A percentile compares a stretch with the other conserved stretches of the same genome.
Conservation (phyloP, 139 green algal species). For the Nannochloris sp. region DNA sequence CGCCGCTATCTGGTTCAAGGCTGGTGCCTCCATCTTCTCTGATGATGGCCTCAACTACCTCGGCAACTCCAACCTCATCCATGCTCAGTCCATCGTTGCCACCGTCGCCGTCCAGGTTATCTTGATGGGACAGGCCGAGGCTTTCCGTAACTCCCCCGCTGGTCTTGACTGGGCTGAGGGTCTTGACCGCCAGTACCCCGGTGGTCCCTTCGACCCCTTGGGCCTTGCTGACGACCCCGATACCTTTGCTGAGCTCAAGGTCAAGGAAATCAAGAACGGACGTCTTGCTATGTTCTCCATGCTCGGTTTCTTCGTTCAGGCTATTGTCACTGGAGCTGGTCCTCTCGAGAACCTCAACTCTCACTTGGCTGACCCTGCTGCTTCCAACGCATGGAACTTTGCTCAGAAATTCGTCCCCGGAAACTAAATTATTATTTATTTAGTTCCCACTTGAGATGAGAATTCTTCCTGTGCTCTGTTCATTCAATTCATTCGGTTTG, state of each 20-base stretch:
- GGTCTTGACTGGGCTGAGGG: constrained; percentile 39
- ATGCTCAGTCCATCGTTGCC: constrained; percentile 92
- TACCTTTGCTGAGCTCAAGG: constrained; percentile 57
- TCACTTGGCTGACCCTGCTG: constrained; percentile 69
- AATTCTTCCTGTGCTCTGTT: too few relatives aligned
- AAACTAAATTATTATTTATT: too few relatives aligned
- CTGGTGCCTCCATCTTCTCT: constrained; percentile 86
- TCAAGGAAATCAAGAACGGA: constrained; percentile 76
- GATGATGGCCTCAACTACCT: constrained; percentile 85
- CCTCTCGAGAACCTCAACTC: constrained; percentile 64
- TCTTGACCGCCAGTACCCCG: constrained; percentile 59
- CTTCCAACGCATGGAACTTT: constrained; percentile 64
- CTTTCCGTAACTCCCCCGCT: constrained; percentile 49
- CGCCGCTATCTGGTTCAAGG: constrained; percentile 92
- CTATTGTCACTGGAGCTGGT: constrained; percentile 53
- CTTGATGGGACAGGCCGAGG: constrained; percentile 50
- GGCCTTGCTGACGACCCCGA: constrained; percentile 73
- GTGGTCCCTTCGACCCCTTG: constrained; percentile 62
- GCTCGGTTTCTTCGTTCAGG: constrained; percentile 52
- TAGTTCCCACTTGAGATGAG: too few relatives aligned
- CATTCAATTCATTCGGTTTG: too few relatives aligned
- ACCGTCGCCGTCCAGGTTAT: constrained; percentile 83
- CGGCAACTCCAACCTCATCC: constrained; percentile 87
- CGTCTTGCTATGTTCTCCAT: constrained; percentile 65
- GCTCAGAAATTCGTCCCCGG: constrained; percentile 26